A percentile compares a stretch with the other conserved stretches of the same genome.
Evolutionary conservation across 441 rosid genomes (phyloP).

Genomic region (Lepidium campestre): DNA sequence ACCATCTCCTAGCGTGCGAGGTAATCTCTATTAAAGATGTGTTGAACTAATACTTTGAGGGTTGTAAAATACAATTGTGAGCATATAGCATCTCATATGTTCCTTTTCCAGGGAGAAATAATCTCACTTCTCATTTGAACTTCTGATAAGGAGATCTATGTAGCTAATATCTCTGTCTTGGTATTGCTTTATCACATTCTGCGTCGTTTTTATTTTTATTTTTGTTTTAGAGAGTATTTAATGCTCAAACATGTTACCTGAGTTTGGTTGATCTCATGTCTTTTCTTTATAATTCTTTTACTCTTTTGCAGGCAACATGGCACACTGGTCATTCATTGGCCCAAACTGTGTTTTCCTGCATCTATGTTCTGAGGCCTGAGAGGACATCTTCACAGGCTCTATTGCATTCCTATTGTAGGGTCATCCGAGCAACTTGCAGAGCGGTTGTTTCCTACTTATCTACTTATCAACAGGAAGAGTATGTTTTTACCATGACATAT

Average conservation of each 20-base stretch:
- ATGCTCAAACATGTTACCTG: background rate
- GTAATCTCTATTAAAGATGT: constrained; percentile 32
- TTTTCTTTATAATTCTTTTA: constrained; percentile 14
- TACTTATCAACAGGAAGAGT: constrained; percentile 74
- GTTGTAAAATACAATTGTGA: background rate
- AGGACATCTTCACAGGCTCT: constrained; percentile 84
- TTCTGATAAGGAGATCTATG: background rate
- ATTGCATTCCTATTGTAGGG: constrained; percentile 85
- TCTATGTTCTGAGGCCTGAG: constrained; percentile 87
- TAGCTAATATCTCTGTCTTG: background rate
- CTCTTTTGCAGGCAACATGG: constrained; percentile 90
- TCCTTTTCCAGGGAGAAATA: background rate
- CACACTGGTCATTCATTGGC: constrained; percentile 98
- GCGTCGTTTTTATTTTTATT: background rate
- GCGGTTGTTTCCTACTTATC: constrained; percentile 67
- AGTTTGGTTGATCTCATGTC: background rate
- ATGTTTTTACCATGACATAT: constrained; percentile 81
- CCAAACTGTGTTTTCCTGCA: constrained; percentile 95
- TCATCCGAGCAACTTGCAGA: constrained; percentile 87
- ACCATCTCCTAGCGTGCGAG: constrained; percentile 94
- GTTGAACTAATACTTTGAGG: background rate
- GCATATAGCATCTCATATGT: background rate
- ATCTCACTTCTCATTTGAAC: background rate
- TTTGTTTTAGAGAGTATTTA: background rate
- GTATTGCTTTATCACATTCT: background rate